Evolutionary conservation across 179 eudicot genomes (phyloP).

Genomic region (Amaranthus tricolor): DNA sequence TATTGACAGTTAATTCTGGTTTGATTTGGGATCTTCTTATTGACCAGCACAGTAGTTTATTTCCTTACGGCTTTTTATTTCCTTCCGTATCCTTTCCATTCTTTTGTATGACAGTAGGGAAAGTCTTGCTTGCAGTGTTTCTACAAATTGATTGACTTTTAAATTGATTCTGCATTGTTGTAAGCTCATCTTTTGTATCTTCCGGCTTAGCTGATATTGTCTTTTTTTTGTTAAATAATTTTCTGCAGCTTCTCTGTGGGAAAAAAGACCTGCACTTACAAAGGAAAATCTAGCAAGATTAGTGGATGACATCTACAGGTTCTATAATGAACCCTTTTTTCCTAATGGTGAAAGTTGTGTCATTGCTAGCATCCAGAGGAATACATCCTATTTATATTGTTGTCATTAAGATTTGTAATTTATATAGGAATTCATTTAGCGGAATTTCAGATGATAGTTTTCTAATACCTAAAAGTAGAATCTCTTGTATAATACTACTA

Average conservation of each 20-base stretch:
- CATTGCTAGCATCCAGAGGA: neutral
- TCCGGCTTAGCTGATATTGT: neutral
- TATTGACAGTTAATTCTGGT: neutral
- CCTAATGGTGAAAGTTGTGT: neutral
- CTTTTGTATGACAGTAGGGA: neutral
- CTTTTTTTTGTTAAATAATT: neutral
- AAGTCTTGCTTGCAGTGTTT: neutral
- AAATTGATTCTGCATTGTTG: neutral
- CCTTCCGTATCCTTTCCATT: neutral
- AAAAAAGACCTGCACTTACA: slow-evolving; percentile 61
- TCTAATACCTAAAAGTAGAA: neutral
- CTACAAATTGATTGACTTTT: neutral
- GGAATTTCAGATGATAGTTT: neutral
- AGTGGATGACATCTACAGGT: slow-evolving; percentile 94
- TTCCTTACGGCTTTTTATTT: neutral
- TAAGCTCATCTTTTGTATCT: neutral
- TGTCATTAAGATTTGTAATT: no score
- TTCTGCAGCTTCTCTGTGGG: slow-evolving; percentile 64
- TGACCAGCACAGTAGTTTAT: no score
- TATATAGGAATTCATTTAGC: no score
- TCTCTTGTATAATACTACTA: no score
- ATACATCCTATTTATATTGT: neutral
- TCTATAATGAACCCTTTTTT: neutral
- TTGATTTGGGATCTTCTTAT: neutral
- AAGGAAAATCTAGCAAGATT: slow-evolving; percentile 79